Base-by-base conservation (phyloP, 345 rosid species). In the Eutrema japonicum region DNA sequence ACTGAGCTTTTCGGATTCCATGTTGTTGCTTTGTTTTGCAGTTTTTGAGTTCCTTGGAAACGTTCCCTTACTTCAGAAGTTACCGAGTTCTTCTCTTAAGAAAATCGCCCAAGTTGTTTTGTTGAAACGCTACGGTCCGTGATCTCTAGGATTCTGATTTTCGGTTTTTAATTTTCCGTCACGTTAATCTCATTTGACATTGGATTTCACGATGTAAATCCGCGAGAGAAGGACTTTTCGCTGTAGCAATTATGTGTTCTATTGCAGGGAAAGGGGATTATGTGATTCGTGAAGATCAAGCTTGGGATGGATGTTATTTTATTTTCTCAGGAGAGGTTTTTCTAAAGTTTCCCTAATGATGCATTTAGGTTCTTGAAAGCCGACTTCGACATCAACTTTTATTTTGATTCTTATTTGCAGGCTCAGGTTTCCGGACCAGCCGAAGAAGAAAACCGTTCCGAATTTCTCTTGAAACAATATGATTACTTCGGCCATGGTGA, bases 401-500 rank as follows among this genome's bases (percentile, higher is more conserved):
- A 0, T 5, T 63, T 56, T 53, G 32, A 33, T 72, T 33, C 18
- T 40, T 74, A 49, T 51, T 68, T 56, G 10, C 79, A 95, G 99
- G 99, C 96, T 53, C 89, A 89, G 81, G 98, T 92, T 29, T 81
- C 77, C 6, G 92, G 85, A 66, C 70, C 89, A 13, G 81, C 51
- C 0, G 96, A 85, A 66, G 96, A 92, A 38, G 90, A 85, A 36
- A 73, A 77, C 47, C 90, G 84, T 27, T 83, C 88, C 5, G 99
- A 95, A 40, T 88, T 84, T 72, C 96, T 74, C 30, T 77, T 95
- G 88, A 83, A 83, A 74, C 85, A 62, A 72, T 87, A 77, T 78
- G 99, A 95, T 82, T 95, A 87, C 83, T 95, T 90, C 79, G 98
- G 97, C 64, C 83, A 84, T 51, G 96, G 99, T 92, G 66, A 74